These are phyloP conservation scores for Ascomycota sp. DNA, from an alignment of 2,329 filamentous ascomycete species.

Conservation along the genomic window DNA sequence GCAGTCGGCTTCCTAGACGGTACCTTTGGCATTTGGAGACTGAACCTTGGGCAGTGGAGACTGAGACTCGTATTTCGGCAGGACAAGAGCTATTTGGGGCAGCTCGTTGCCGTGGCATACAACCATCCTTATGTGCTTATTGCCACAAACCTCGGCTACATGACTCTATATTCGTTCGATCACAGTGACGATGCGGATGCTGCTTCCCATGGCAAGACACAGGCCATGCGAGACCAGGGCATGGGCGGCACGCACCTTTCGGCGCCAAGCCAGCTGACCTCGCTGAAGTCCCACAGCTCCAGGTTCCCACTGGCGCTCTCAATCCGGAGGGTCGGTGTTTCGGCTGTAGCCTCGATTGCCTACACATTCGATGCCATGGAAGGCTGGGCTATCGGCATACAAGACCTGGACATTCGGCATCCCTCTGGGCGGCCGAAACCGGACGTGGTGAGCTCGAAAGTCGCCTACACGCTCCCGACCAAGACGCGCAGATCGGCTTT, in stretches of 20 bases:
- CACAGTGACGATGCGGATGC: constrained; percentile 1
- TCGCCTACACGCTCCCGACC: constrained; percentile 16
- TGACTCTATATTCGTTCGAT: constrained; percentile 57
- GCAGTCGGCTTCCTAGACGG: constrained; percentile 54
- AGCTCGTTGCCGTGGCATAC: constrained; percentile 50
- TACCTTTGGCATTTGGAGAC: constrained; percentile 46
- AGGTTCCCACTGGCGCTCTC: constrained; percentile 66
- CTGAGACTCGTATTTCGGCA: constrained; percentile 37
- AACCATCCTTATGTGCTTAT: constrained; percentile 59
- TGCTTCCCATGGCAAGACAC: neutral
- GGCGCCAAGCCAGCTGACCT: constrained; percentile 39
- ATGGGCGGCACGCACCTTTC: constrained; percentile 3
- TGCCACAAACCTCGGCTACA: constrained; percentile 50
- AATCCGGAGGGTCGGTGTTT: constrained; percentile 43
- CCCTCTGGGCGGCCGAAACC: constrained; percentile 8
- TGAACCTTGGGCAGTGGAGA: constrained; percentile 23
- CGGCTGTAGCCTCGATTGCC: constrained; percentile 63
- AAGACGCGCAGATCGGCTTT: constrained; percentile 6
- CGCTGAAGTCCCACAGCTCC: constrained; percentile 61
- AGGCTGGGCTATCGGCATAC: constrained; percentile 82
- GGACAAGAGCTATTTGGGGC: constrained; percentile 38
- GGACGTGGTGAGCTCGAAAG: constrained; percentile 14
- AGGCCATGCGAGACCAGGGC: neutral
- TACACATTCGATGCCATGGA: constrained; percentile 62
- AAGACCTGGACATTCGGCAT: constrained; percentile 51